Evolutionary conservation across 345 rosid species (phyloP).

Genomic region (Ceriops tagal): DNA sequence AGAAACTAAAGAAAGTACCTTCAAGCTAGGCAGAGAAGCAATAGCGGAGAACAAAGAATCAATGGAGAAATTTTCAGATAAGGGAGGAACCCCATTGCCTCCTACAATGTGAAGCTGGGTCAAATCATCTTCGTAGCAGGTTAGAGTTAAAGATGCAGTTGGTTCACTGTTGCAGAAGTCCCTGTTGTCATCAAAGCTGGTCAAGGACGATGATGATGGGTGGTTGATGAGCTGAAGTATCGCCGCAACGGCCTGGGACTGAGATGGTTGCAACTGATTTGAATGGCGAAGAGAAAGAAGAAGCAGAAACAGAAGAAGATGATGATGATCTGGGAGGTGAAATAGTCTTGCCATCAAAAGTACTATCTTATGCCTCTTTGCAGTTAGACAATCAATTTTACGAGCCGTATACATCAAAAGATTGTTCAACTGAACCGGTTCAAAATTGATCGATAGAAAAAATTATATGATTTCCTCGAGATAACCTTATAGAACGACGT

Average conservation of each 20-base stretch:
- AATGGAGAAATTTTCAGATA: slow-evolving; percentile 34
- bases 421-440: too few relatives aligned
- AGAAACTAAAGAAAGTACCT: slow-evolving; percentile 59
- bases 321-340: slow-evolving; percentile 8
- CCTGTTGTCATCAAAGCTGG: slow-evolving; percentile 24
- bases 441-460: too few relatives aligned
- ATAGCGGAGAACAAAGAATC: slow-evolving; percentile 35
- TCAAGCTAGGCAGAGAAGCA: slow-evolving; percentile 36
- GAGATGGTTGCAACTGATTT: slow-evolving; percentile 36
- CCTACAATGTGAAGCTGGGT: slow-evolving; percentile 61
- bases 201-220: slow-evolving; percentile 26
- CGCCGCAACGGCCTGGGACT: slow-evolving; percentile 34
- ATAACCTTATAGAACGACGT: too few relatives aligned
- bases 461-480: too few relatives aligned
- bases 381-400: not conserved
- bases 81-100: slow-evolving; percentile 21
- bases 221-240: slow-evolving; percentile 44
- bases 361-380: not conserved
- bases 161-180: slow-evolving; percentile 48
- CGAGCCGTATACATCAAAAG: too few relatives aligned
- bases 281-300: slow-evolving; percentile 23
- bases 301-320: slow-evolving; percentile 18
- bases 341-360: slow-evolving; percentile 34
- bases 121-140: slow-evolving; percentile 49
- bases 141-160: slow-evolving; percentile 38